These are phyloP conservation scores for Termitomyces sp. DNA, from an alignment of 768 basidiomycete species.

Conservation along the genomic window DNA sequence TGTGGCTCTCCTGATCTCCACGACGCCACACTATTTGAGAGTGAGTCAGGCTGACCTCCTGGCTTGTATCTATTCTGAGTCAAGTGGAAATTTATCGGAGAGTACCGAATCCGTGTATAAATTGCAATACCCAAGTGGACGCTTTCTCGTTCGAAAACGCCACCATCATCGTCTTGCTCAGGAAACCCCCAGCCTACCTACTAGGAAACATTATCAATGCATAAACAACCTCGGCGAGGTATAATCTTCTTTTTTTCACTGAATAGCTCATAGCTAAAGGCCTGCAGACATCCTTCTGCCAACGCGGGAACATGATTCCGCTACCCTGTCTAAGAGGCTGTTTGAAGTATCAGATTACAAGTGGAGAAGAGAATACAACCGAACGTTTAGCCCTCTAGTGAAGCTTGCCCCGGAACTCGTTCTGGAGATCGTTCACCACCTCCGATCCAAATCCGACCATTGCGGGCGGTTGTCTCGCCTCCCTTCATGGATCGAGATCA, in stretches of 20 bases:
- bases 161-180: neutral
- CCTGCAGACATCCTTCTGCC: neutral
- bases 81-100: neutral
- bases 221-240: neutral
- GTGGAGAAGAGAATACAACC: neutral
- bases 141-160: neutral
- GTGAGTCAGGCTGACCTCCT: neutral
- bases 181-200: neutral
- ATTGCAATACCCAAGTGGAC: neutral
- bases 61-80: neutral
- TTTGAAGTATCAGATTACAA: neutral
- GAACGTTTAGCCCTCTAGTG: neutral
- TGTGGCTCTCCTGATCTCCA: neutral
- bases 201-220: neutral
- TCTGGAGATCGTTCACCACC: neutral
- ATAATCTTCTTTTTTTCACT: neutral
- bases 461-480: neutral
- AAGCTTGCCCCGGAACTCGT: neutral
- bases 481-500: neutral
- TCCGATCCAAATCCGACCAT: neutral
- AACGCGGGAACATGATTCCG: neutral
- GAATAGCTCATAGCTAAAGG: neutral
- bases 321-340: neutral
- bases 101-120: neutral
- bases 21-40: neutral